These are phyloP conservation scores for Arabidopsis hybrid DNA, from an alignment of 441 rosid species.

Conservation along the genomic window DNA sequence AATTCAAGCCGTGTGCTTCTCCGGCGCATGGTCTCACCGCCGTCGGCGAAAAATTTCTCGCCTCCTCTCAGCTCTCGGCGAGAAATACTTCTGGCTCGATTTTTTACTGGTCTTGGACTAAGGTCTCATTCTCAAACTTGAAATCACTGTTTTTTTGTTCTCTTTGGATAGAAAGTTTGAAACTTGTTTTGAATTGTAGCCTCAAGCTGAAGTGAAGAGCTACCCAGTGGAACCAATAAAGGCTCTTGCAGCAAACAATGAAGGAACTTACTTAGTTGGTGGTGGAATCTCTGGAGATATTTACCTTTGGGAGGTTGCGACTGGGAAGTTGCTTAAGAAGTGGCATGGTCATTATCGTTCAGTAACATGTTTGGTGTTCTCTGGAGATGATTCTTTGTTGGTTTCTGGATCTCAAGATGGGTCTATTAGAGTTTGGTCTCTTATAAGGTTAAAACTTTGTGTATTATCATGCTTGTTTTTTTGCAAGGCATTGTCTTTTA, in stretches of 20 bases:
- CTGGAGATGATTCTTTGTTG: conserved; percentile 75
- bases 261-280: conserved; percentile 79
- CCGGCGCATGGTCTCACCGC: conserved; percentile 71
- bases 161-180: neutral
- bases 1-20: conserved; percentile 73
- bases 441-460: conserved; percentile 55
- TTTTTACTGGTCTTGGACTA: conserved; percentile 82
- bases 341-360: conserved; percentile 85
- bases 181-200: conserved; percentile 51
- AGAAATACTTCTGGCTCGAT: conserved; percentile 65
- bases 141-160: conserved; percentile 1
- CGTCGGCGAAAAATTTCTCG: conserved; percentile 70
- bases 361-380: conserved; percentile 82
- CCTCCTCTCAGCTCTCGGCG: conserved; percentile 76
- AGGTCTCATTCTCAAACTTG: conserved; percentile 47
- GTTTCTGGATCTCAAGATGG: conserved; percentile 90
- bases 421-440: conserved; percentile 84
- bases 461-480: neutral
- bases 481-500: conserved; percentile 9
- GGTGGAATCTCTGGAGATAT: conserved; percentile 80
- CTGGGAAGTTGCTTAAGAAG: conserved; percentile 79
- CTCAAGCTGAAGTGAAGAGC: conserved; percentile 80
- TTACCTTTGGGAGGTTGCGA: conserved; percentile 89
- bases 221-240: conserved; percentile 79
- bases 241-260: conserved; percentile 65